Evolutionary conservation across 2,329 filamentous ascomycete species (phyloP), one percentile per base, ranked within the genome.

Genomic region (Thermothelomyces thermophilus): DNA sequence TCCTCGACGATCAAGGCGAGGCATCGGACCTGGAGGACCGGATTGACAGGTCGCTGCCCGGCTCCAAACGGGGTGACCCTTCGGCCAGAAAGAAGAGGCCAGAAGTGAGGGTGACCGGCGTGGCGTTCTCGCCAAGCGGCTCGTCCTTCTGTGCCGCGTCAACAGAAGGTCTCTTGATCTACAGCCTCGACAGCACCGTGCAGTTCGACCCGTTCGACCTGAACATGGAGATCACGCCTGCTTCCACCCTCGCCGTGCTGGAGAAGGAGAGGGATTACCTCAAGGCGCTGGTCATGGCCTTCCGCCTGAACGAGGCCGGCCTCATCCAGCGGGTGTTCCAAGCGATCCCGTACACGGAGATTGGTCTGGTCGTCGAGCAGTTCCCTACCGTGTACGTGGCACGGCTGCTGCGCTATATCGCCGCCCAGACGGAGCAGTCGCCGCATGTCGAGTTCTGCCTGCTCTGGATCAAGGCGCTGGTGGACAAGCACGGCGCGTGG

Each of bases 141-240:
- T 83, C 87, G 13, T 81, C 90, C 0, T 98, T 98, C 70, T 97
- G 93, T 64, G 93, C 91, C 1, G 90, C 91, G 1, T 93, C 88
- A 9, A 97, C 93, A 0, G 93, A 98, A 70, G 93, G 93, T 14
- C 75, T 98, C 10, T 75, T 98, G 37, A 85, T 98, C 55, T 98
- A 97, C 73, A 93, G 87, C 56, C 74, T 98, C 22, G 93, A 98
- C 64, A 84, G 82, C 35, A 77, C 82, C 5, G 76, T 93, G 24
- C 80, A 90, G 54, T 98, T 98, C 63, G 93, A 98, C 64, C 93
- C 93, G 0, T 95, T 96, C 62, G 93, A 98, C 64, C 82, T 98
- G 14, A 90, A 95, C 67, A 86, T 97, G 63, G 87, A 87, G 56
- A 87, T 98, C 58, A 98, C 93, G 4, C 91, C 91, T 0, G 83